Percentiles rank a stretch among this genome's conserved stretches.
phyloP scores from a whole-genome alignment of 176 grass and related monocot genomes.

The Puya raimondii region DNA sequence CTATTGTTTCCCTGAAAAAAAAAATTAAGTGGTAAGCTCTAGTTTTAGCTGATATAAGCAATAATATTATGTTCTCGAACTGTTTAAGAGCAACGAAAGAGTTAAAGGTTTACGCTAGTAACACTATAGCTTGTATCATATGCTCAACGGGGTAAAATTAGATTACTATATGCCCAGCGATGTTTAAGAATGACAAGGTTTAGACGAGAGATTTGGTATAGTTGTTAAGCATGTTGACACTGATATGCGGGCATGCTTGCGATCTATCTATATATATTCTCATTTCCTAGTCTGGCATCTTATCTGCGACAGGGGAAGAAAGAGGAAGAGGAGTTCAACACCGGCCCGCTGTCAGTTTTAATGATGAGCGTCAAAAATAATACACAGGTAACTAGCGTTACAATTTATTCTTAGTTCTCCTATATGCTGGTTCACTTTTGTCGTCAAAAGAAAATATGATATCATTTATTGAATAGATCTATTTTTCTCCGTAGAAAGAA shows the following conservation, averaged over 20 bases:
- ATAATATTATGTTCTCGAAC: too few species aligned
- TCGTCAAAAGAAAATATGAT: too few species aligned
- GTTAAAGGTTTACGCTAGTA: too few species aligned
- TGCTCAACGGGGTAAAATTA: too few species aligned
- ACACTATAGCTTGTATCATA: too few species aligned
- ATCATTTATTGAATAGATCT: too few species aligned
- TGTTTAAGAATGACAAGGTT: neutral
- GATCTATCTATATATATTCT: neutral
- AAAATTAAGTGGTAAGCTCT: too few species aligned
- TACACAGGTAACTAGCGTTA: conserved; percentile 37
- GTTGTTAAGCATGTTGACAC: neutral
- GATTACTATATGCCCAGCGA: neutral
- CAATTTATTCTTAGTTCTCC: neutral
- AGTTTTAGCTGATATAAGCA: too few species aligned
- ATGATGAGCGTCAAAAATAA: conserved; percentile 90
- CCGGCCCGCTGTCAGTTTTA: conserved; percentile 64
- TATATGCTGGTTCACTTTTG: neutral
- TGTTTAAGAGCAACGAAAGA: too few species aligned
- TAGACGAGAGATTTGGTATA: neutral
- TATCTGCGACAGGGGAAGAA: conserved; percentile 31
- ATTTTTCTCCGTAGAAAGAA: neutral
- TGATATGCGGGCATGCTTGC: neutral
- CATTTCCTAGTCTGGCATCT: neutral
- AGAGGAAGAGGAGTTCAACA: conserved; percentile 81
- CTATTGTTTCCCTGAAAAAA: too few species aligned